Base-by-base conservation (phyloP, 2,329 filamentous ascomycete species). In the Pseudogymnoascus sp. region DNA sequence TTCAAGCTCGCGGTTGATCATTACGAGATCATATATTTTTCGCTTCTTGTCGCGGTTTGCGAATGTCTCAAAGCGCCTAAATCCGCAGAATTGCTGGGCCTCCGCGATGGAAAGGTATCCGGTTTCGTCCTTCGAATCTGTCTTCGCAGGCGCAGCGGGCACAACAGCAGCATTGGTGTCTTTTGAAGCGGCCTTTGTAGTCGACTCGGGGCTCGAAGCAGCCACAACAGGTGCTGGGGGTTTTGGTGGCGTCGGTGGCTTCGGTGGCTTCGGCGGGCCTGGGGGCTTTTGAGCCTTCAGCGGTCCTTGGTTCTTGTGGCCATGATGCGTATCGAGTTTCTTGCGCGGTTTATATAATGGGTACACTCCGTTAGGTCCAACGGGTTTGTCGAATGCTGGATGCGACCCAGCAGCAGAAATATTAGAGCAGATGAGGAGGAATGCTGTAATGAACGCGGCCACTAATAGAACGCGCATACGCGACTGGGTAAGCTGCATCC, bases 1-100 rank as follows among this genome's bases (percentile, higher is more conserved):
- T 71, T 86, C 83, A 10, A 86, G 74, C 71, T 86, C 84, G 2
- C 76, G 79, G 64, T 83, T 84, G 65, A 86, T 71, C 75, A 85
- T 79, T 65, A 84, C 75, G 1, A 87, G 74, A 67, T 87, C 84
- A 68, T 82, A 84, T 30, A 84, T 73, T 67, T 81, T 82, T 57
- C 81, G 76, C 52, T 67, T 65, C 35, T 37, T 15, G 61, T 60
- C 15, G 62, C 64, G n/a, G 62, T 48, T 12, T 60, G 52, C 6
- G 55, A 37, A 18, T 63, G 61, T 3, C 60, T 57, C 64, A 71
- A 76, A 76, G 26, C 74, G 72, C 61, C 76, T 71, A 6, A 67
- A 67, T 21, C 67, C 66, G 66, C 76, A 78, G 59, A 63, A 65
- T 13, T 65, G 63, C 6, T 18, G 21, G 15, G 60, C 60, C 7